Evolutionary conservation across 129 eudicot species (phyloP).

Genomic region (Centella asiatica): DNA sequence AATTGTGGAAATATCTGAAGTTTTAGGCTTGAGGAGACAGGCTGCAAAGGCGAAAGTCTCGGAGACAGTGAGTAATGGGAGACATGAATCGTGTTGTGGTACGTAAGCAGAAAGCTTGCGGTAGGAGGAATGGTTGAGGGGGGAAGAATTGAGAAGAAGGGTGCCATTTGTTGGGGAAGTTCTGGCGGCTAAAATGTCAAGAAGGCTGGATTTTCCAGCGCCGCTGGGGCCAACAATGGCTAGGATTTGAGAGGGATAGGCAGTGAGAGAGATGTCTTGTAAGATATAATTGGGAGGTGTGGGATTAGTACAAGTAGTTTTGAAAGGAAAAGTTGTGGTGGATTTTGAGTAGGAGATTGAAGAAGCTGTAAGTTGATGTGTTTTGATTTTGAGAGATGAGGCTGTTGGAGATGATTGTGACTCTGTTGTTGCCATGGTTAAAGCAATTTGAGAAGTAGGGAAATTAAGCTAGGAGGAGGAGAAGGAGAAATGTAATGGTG

Average conservation of each 20-base stretch:
- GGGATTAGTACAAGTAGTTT: slow-evolving; percentile 44
- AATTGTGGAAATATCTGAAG: slow-evolving; percentile 19
- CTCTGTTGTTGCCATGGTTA: slow-evolving; percentile 42
- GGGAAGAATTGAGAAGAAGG: slow-evolving; percentile 64
- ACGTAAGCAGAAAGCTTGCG: slow-evolving; percentile 86
- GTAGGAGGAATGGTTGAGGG: slow-evolving; percentile 43
- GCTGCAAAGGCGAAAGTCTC: slow-evolving; percentile 86
- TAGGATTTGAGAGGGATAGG: slow-evolving; percentile 81
- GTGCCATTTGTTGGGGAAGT: slow-evolving; percentile 58
- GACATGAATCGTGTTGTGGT: slow-evolving; percentile 76
- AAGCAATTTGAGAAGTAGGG: slow-evolving; percentile 16
- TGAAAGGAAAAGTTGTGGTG: slow-evolving; percentile 40
- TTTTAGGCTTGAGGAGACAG: slow-evolving; percentile 48
- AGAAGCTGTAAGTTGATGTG: slow-evolving; percentile 60
- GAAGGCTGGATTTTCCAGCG: slow-evolving; percentile 93
- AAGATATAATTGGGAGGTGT: slow-evolving; percentile 57
- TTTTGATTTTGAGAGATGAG: slow-evolving; percentile 40
- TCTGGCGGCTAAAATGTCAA: slow-evolving; percentile 84
- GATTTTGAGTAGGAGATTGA: slow-evolving; percentile 59
- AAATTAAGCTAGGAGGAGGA: background rate
- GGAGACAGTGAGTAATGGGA: slow-evolving; percentile 66
- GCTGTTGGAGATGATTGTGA: slow-evolving; percentile 27
- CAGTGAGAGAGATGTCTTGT: slow-evolving; percentile 60
- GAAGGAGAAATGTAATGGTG: background rate
- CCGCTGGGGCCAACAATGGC: slow-evolving; percentile 98